phyloP scores from a whole-genome alignment of 805 yeast species.

The Candida xyloterini region DNA sequence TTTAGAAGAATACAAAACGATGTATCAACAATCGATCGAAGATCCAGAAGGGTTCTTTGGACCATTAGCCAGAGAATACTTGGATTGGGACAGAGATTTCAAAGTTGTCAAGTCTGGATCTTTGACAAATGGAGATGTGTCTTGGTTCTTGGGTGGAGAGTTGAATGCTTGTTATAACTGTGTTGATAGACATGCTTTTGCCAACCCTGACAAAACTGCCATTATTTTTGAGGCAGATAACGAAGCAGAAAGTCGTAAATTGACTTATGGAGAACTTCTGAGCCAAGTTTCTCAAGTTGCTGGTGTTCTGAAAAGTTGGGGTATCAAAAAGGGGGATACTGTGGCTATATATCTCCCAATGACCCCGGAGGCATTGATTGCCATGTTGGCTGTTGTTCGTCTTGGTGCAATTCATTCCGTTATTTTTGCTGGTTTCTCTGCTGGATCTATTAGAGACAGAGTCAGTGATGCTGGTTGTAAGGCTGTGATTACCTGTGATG shows the following conservation, averaged over 20 bases:
- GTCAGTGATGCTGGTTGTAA: slow-evolving; percentile 82
- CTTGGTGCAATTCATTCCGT: slow-evolving; percentile 96
- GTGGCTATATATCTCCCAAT: slow-evolving; percentile 96
- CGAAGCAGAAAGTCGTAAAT: slow-evolving; percentile 62
- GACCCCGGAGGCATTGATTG: slow-evolving; percentile 94
- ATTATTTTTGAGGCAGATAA: slow-evolving; percentile 94
- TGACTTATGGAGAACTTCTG: slow-evolving; percentile 85
- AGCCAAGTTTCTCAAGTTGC: slow-evolving; percentile 85
- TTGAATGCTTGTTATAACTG: slow-evolving; percentile 91
- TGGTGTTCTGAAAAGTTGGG: slow-evolving; percentile 76
- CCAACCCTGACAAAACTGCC: slow-evolving; percentile 80
- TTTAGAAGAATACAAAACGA: slow-evolving; percentile 62
- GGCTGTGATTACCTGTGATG: slow-evolving; percentile 91
- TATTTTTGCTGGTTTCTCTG: slow-evolving; percentile 93
- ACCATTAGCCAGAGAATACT: slow-evolving; percentile 64
- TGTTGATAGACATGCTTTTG: slow-evolving; percentile 92
- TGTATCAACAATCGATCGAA: slow-evolving; percentile 72
- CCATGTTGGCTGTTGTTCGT: slow-evolving; percentile 91
- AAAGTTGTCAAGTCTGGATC: slow-evolving; percentile 61
- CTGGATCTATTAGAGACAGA: slow-evolving; percentile 90
- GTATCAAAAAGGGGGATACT: slow-evolving; percentile 91
- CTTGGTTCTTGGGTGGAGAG: slow-evolving; percentile 94
- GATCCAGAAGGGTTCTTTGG: slow-evolving; percentile 83
- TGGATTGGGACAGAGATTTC: slow-evolving; percentile 81
- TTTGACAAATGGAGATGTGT: slow-evolving; percentile 70